Conservation (phyloP, 352 stramenopile genomes). For the Globisporangium nodosum region DNA sequence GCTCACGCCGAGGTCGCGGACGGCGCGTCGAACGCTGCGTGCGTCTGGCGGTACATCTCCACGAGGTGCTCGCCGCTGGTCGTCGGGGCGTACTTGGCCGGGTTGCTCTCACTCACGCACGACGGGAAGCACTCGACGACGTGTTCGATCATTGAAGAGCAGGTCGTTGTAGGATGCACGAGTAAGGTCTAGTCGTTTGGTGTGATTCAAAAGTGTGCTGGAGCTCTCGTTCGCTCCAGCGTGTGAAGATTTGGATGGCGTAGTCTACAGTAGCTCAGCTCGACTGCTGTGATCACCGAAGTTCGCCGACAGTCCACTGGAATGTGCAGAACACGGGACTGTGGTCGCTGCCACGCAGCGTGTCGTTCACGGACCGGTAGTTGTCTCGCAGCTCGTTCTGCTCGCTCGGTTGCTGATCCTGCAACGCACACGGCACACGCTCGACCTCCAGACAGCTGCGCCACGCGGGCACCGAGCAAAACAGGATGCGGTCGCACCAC, state of each 20-base stretch:
- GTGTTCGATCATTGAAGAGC: too few relatives aligned
- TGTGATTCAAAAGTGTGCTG: too few relatives aligned
- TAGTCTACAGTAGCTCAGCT: too few relatives aligned
- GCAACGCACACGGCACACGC: constrained; percentile 17
- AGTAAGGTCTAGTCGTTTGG: too few relatives aligned
- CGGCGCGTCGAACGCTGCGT: constrained; percentile 41
- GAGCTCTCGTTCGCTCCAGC: too few relatives aligned
- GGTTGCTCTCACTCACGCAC: constrained; percentile 39
- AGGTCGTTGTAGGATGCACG: too few relatives aligned
- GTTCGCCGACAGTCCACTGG: constrained; percentile 21
- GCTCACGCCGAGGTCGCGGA: too few relatives aligned
- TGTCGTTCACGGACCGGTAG: constrained; percentile 57
- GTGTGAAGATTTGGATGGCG: too few relatives aligned
- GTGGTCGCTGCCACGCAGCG: constrained; percentile 55
- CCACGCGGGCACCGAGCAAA: constrained; percentile 24
- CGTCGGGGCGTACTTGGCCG: constrained; percentile 51
- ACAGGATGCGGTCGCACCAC: constrained; percentile 70
- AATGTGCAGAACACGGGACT: constrained; percentile 62
- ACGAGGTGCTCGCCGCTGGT: constrained; percentile 76
- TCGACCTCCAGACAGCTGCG: constrained; percentile 28
- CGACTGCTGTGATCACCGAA: not conserved
- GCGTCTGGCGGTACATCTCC: constrained; percentile 68
- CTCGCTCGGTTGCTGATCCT: not conserved
- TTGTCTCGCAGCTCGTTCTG: constrained; percentile 29
- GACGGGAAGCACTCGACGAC: constrained; percentile 54